phyloP scores from a whole-genome alignment of 1,284 basidiomycete genomes.

The Anthracocystis setariae region DNA sequence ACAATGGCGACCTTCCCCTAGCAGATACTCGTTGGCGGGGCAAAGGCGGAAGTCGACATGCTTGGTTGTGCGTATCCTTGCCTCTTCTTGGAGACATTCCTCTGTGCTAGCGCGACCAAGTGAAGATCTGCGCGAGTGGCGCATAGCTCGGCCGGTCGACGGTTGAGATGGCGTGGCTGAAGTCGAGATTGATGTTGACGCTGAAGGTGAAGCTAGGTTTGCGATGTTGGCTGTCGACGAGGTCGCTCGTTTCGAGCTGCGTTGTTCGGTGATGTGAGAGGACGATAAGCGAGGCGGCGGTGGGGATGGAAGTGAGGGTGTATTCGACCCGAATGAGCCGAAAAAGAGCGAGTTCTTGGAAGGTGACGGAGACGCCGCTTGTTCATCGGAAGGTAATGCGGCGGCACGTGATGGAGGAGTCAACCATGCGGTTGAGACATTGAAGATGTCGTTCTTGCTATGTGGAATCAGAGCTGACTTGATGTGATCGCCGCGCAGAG shows the following conservation, averaged over 20 bases:
- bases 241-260: not conserved
- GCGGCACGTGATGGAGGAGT: slow-evolving; percentile 41
- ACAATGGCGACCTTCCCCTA: slow-evolving; percentile 64
- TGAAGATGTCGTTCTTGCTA: slow-evolving; percentile 60
- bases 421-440: slow-evolving; percentile 30
- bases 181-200: slow-evolving; percentile 4
- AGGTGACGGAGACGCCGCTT: slow-evolving; percentile 14
- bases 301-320: slow-evolving; percentile 27
- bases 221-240: not conserved
- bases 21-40: slow-evolving; percentile 53
- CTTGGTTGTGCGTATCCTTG: slow-evolving; percentile 51
- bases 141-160: slow-evolving; percentile 11
- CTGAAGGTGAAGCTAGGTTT: not conserved
- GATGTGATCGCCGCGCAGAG: slow-evolving; percentile 3
- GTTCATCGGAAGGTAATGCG: not conserved
- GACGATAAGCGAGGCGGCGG: slow-evolving; percentile 15
- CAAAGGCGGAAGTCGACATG: slow-evolving; percentile 60
- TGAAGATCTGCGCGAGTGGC: slow-evolving; percentile 47
- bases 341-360: slow-evolving; percentile 44
- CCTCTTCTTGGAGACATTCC: slow-evolving; percentile 55
- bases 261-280: not conserved
- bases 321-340: slow-evolving; percentile 18
- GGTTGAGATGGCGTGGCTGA: slow-evolving; percentile 11
- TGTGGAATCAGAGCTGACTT: slow-evolving; percentile 7
- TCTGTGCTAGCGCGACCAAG: slow-evolving; percentile 58